phyloP scores from a whole-genome alignment of 257 asterid species.

The Salvia hispanica region DNA sequence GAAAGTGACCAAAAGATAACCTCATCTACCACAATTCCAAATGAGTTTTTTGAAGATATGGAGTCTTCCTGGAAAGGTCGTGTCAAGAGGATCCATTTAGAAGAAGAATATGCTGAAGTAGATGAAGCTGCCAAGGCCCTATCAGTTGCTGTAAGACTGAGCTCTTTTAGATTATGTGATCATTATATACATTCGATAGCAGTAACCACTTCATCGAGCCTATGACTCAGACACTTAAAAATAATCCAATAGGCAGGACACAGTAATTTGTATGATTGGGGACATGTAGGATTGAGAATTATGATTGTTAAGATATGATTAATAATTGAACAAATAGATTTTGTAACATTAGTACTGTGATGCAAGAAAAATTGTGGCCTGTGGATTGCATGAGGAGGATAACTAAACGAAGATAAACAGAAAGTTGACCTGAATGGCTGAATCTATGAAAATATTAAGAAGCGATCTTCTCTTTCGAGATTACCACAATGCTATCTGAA shows the following conservation, averaged over 20 bases:
- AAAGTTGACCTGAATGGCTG: neutral
- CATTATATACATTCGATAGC: constrained; percentile 11
- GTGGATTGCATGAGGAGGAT: neutral
- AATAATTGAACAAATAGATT: neutral
- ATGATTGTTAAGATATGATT: neutral
- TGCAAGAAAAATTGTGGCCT: neutral
- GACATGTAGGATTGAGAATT: constrained; percentile 7
- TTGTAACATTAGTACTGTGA: neutral
- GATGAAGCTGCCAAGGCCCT: constrained; percentile 78
- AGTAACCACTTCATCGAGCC: neutral
- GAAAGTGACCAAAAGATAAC: constrained; percentile 73
- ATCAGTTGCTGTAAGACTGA: constrained; percentile 68
- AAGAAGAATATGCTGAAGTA: constrained; percentile 74
- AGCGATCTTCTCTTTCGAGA: neutral
- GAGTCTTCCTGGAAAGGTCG: constrained; percentile 98
- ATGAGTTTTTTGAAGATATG: constrained; percentile 82
- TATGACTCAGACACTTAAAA: neutral
- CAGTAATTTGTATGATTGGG: neutral
- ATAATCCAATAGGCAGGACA: constrained; percentile 2
- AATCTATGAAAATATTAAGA: neutral
- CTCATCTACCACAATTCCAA: constrained; percentile 55
- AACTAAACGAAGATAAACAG: constrained; percentile 3
- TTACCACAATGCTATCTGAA: neutral
- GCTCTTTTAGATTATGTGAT: constrained; percentile 1
- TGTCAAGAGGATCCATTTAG: constrained; percentile 86